phyloP scores from a whole-genome alignment of 306 rosid species.

The Fagus sylvatica region DNA sequence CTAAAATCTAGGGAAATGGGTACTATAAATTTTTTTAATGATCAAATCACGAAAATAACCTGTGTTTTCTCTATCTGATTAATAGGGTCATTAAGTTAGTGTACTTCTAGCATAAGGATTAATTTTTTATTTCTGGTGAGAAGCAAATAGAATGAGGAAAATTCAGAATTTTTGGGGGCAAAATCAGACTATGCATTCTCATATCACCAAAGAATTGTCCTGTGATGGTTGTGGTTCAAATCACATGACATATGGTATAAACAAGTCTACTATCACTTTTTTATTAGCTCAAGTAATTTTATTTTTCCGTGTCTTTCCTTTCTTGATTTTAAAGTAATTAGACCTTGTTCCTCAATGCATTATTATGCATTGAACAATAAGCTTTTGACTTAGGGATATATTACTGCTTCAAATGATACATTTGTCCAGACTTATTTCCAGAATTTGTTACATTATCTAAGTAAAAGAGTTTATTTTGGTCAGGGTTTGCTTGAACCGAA shows the following conservation, averaged over 20 bases:
- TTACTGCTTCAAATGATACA: conserved; percentile 5
- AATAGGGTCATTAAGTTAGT: neutral
- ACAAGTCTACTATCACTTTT: neutral
- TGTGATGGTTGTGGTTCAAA: conserved; percentile 1
- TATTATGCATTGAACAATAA: neutral
- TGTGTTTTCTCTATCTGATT: too few relatives aligned
- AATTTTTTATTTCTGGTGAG: neutral
- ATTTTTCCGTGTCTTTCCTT: neutral
- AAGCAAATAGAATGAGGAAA: neutral
- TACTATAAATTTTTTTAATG: neutral
- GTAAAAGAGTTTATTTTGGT: conserved; percentile 21
- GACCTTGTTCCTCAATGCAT: conserved; percentile 2
- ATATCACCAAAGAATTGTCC: neutral
- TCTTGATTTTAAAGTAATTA: conserved; percentile 1
- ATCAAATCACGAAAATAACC: neutral
- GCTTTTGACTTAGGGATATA: neutral
- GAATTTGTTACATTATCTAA: conserved; percentile 22
- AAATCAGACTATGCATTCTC: neutral
- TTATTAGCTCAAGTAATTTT: neutral
- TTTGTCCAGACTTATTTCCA: conserved; percentile 4
- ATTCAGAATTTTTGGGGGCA: neutral
- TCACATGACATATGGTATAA: neutral
- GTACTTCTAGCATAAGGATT: neutral
- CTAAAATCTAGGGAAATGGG: conserved; percentile 2
- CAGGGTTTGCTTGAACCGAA: conserved; percentile 89